Base-by-base conservation (phyloP, 2,329 filamentous ascomycete species). In the Gaeumannomyces tritici region DNA sequence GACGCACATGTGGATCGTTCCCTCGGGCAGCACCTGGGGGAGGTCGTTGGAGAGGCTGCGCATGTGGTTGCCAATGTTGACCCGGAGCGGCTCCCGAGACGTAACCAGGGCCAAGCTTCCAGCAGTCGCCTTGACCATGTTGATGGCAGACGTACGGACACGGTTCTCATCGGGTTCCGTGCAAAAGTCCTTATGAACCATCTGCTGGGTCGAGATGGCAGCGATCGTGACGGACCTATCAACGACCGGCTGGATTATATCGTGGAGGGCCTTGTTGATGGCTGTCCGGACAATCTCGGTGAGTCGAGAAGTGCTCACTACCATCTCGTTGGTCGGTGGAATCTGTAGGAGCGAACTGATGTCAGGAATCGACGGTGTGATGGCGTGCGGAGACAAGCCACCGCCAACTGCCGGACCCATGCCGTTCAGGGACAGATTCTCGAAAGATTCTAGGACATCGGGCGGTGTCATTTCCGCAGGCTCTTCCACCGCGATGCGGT, bases 171-270 rank as follows among this genome's bases (percentile, higher is more conserved):
- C 92, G 3, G 89, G 86, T 71, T 99, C 96, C 62, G 93, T 96
- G 0, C 91, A 89, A 72, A 98, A 99, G 73, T 99, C 95, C 73
- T 99, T 99, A 68, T 90, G 88, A 55, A 99, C 90, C 76, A 99
- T 90, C 74, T 98, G 92, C 65, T 92, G 89, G 0, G 96, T 97
- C 3, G 93, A 96, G 64, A 99, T 98, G 1, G 93, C 93, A 57
- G 95, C 95, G 72, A 99, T 99, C 0, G 96, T 98, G 54, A 99
- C 93, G 2, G 95, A 99, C 62, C 95, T 86, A 73, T 99, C 96
- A 18, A 99, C 96, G 1, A 99, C 95, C 28, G 95, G 96, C 61
- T 93, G 91, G 64, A 99, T 98, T 62, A 99, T 99, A 71, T 99
- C 96, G 64, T 91, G 89, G 55, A 99, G 88, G 35, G 96, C 93